Evolutionary conservation across 2,329 filamentous ascomycete genomes (phyloP), one percentile per base, ranked within the genome.

Genomic region (Alternaria alternata): DNA sequence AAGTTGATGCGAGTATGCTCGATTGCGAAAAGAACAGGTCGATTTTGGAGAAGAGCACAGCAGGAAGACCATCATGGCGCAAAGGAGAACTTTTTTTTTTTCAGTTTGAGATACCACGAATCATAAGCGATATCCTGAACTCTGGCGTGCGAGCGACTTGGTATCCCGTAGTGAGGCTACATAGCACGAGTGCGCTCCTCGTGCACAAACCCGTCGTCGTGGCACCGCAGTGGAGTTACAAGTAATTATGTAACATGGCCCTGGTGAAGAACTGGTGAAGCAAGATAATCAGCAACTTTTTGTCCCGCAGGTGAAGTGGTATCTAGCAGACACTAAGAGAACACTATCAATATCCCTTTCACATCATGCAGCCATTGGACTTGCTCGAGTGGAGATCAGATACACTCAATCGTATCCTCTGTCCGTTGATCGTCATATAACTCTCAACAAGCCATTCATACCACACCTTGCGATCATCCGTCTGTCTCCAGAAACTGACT

Each of bases 371-470:
- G 12, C 77, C 77, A 57, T 75, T 78, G 24, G 65, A 71, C 64
- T 72, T 77, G 58, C 77, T 79, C 2, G 76, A 78, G 56, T 79
- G 77, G 59, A 79, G 49, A 32, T 79, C 77, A 11, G 77, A 78
- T 4, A 74, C 82, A 5, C 84, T 89, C 18, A 93, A 81, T 79
- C 89, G 89, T 78, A 92, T 83, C 56, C 89, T 82, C 66, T 84
- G 82, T n/a, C 84, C 84, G 1, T 85, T 85, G 51, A 87, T 79
- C 82, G 86, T 89, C 20, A 77, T 86, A 78, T 89, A 97, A 11
- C 91, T 92, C 78, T 98, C 95, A 2, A 97, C 89, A 62, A 95
- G 84, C 95, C 95, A 99, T 78, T 99, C 95, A 78, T 99, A 99
- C 96, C 95, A 99, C 7, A 99, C 95, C 78, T 92, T 96, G 38